Conservation (phyloP, 2,329 filamentous ascomycete genomes). For the Colletotrichum acutatum region DNA sequence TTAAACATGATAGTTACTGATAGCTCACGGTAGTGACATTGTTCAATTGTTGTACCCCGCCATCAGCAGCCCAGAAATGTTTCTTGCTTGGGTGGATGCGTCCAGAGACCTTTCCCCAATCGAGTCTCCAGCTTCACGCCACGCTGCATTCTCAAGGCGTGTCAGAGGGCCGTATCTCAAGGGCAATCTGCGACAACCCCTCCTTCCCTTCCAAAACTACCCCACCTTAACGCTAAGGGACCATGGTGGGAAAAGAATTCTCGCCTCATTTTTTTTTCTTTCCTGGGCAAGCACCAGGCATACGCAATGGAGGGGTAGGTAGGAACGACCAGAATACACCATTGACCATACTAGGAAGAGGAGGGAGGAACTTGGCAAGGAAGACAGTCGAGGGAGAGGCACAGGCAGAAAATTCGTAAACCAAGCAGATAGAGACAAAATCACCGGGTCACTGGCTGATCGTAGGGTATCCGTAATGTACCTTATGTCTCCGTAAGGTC, state of each 20-base stretch:
- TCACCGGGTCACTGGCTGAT: not conserved
- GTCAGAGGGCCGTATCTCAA: conserved; percentile 26
- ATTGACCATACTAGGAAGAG: not conserved
- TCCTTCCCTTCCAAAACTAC: conserved; percentile 26
- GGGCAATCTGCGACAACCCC: conserved; percentile 34
- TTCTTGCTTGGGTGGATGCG: conserved; percentile 7
- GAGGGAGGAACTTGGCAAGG: not conserved
- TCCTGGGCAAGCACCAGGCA: not conserved
- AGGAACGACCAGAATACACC: no score
- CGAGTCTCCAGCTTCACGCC: conserved; percentile 16
- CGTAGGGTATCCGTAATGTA: not conserved
- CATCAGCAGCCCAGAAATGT: conserved; percentile 16
- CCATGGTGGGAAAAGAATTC: conserved; percentile 1
- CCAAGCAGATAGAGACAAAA: not conserved
- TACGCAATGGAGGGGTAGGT: not conserved
- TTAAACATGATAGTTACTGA: not conserved
- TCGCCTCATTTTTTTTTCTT: conserved; percentile 16
- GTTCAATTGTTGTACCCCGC: conserved; percentile 22
- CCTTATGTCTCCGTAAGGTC: conserved; percentile 4
- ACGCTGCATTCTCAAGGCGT: conserved; percentile 27
- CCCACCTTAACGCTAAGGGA: conserved; percentile 23
- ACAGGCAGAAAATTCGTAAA: not conserved
- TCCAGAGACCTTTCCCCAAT: conserved; percentile 27
- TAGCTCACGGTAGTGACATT: conserved; percentile 7
- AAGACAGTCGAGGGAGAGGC: not conserved